These are phyloP conservation scores for Maudiozyma barnettii DNA, from an alignment of 805 yeast species.

Conservation along the genomic window DNA sequence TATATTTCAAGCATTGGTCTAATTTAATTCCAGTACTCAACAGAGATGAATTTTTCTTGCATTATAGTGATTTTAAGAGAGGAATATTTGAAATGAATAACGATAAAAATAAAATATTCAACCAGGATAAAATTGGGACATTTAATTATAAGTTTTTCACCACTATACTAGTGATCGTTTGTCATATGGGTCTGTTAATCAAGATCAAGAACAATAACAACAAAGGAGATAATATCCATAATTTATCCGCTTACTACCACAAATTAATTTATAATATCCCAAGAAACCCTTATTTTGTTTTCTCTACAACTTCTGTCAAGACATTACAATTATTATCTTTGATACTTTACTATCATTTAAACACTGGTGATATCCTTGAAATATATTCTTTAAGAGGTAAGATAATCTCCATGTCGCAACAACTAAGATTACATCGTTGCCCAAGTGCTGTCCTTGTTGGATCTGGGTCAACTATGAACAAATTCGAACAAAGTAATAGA, in stretches of 20 bases:
- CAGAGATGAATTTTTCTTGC: slow-evolving; percentile 53
- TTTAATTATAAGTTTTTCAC: slow-evolving; percentile 24
- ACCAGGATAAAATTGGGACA: slow-evolving; percentile 4
- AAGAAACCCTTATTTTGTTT: slow-evolving; percentile 47
- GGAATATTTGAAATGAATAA: background rate
- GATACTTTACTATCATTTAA: slow-evolving; percentile 60
- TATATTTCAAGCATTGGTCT: slow-evolving; percentile 75
- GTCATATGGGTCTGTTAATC: slow-evolving; percentile 25
- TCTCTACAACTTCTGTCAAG: slow-evolving; percentile 52
- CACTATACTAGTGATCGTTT: slow-evolving; percentile 18
- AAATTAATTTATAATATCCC: slow-evolving; percentile 48
- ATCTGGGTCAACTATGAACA: slow-evolving; percentile 55
- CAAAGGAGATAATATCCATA: slow-evolving; percentile 3
- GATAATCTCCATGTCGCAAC: slow-evolving; percentile 76
- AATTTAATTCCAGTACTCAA: slow-evolving; percentile 59
- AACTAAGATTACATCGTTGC: slow-evolving; percentile 73
- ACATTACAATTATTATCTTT: slow-evolving; percentile 61
- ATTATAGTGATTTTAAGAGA: slow-evolving; percentile 31
- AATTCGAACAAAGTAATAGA: slow-evolving; percentile 71
- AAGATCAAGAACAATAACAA: slow-evolving; percentile 16
- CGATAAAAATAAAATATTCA: background rate
- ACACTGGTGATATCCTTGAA: slow-evolving; percentile 63
- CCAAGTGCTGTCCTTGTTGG: slow-evolving; percentile 70
- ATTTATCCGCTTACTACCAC: slow-evolving; percentile 43
- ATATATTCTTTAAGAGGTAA: slow-evolving; percentile 69